phyloP scores from a whole-genome alignment of 208 protist species.

The Leishmania turanica region DNA sequence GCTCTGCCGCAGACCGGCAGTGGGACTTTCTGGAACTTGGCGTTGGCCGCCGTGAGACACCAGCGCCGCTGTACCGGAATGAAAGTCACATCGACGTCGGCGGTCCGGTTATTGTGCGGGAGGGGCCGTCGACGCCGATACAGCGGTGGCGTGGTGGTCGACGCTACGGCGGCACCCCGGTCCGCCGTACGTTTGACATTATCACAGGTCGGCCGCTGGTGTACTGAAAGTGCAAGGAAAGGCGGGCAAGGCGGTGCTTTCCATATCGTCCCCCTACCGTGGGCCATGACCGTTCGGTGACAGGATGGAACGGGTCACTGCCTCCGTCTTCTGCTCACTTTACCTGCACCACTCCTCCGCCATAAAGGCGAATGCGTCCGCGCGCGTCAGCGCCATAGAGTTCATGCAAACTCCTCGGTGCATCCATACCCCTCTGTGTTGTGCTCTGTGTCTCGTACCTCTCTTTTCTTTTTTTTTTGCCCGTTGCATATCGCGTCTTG shows the following conservation, averaged over 20 bases:
- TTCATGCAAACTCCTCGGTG: not conserved
- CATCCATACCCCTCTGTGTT: too few relatives aligned
- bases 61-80: slow-evolving; percentile 35
- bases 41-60: slow-evolving; percentile 22
- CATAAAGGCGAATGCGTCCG: not conserved
- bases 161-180: slow-evolving; percentile 31
- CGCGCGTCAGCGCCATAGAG: not conserved
- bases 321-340: not conserved
- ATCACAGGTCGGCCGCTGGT: slow-evolving; percentile 56
- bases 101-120: slow-evolving; percentile 4
- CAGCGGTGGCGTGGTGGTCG: slow-evolving; percentile 45
- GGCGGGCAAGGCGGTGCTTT: not conserved
- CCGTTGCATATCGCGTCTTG: too few relatives aligned
- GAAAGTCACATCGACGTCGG: slow-evolving; percentile 47
- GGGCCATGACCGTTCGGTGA: not conserved
- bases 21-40: slow-evolving; percentile 50
- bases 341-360: not conserved
- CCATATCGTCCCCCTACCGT: not conserved
- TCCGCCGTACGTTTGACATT: slow-evolving; percentile 57
- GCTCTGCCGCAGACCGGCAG: slow-evolving; percentile 47
- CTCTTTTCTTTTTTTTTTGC: not conserved
- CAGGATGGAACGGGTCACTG: not conserved
- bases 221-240: slow-evolving; percentile 1
- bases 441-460: not conserved
- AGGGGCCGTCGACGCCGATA: not conserved